Base-by-base conservation (phyloP, 805 yeast species). In the Spathaspora arborariae region DNA sequence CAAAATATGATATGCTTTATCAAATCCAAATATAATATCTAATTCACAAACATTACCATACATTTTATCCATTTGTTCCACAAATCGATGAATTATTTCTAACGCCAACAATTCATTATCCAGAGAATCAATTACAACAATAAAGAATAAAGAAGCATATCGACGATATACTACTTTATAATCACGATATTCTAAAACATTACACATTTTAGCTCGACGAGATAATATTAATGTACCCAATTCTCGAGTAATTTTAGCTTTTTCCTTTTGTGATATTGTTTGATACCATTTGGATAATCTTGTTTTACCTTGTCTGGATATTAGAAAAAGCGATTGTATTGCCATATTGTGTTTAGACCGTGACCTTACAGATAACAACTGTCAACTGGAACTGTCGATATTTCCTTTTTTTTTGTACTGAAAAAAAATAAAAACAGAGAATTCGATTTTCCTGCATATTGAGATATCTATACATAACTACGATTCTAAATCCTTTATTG, bases 21-120 rank as follows among this genome's bases (percentile, higher is more conserved):
- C 88, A 68, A 94, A 94, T 59, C 95, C 94, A 78, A 94, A 94
- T 42, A 94, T 94, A 51, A 94, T 94, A 68, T 94, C 99, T 57
- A 94, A 74, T 64, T 94, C 99, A 67, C 97, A 90, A 15, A 94
- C 99, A 59, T 89, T 92, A 10, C 97, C 97, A 62, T 88, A 94
- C 49, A 90, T 82, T 56, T 86, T 85, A 71, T 94, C 99, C 97
- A 94, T 89, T 53, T 88, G 90, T 64, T 94, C 99, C 36, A 94
- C 99, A 63, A 84, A 94, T 50, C 97, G 75, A 63, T 94, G 99
- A 44, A 94, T 84, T 15, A 86, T 72, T 59, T 94, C 99, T 47
- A 94, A 72, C 1, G 95, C 83, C 45, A 88, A 67, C 52, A 94
- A 74, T 63, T 94, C 99, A 63, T 94, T 94, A 59, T 88, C 96